These are phyloP conservation scores for Hypoxylon lenormandii DNA, from an alignment of 495 filamentous ascomycete genomes.

Conservation along the genomic window DNA sequence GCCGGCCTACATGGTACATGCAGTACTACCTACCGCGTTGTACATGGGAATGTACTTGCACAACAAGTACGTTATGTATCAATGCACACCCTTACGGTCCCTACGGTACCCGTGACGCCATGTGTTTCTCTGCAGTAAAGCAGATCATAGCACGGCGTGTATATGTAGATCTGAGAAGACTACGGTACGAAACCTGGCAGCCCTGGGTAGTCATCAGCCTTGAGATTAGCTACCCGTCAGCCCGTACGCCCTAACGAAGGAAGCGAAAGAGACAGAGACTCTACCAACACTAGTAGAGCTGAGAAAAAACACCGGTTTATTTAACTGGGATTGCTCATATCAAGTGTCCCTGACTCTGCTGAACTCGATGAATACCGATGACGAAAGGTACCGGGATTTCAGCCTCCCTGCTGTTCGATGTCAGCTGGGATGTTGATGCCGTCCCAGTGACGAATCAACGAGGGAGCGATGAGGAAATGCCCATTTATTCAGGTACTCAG, in stretches of 20 bases:
- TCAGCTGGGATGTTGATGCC: constrained; percentile 3
- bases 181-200: too few relatives aligned
- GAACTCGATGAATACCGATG: not conserved
- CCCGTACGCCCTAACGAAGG: too few relatives aligned
- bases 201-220: constrained; percentile 11
- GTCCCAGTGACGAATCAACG: constrained; percentile 18
- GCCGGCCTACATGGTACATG: constrained; percentile 25
- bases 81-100: constrained; percentile 11
- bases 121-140: constrained; percentile 16
- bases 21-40: constrained; percentile 20
- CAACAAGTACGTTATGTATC: constrained; percentile 16
- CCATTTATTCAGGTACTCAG: constrained; percentile 19
- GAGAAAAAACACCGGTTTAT: too few relatives aligned
- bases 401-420: constrained; percentile 19
- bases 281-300: too few relatives aligned
- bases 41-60: constrained; percentile 22
- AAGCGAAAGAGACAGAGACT: too few relatives aligned
- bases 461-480: constrained; percentile 4
- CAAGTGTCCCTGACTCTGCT: too few relatives aligned
- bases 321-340: too few relatives aligned
- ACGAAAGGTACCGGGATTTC: constrained; percentile 7
- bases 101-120: constrained; percentile 10
- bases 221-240: too few relatives aligned
- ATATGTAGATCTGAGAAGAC: not conserved
- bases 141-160: constrained; percentile 5